These are phyloP conservation scores for Letharia columbiana DNA, from an alignment of 495 filamentous ascomycete genomes.

Conservation along the genomic window DNA sequence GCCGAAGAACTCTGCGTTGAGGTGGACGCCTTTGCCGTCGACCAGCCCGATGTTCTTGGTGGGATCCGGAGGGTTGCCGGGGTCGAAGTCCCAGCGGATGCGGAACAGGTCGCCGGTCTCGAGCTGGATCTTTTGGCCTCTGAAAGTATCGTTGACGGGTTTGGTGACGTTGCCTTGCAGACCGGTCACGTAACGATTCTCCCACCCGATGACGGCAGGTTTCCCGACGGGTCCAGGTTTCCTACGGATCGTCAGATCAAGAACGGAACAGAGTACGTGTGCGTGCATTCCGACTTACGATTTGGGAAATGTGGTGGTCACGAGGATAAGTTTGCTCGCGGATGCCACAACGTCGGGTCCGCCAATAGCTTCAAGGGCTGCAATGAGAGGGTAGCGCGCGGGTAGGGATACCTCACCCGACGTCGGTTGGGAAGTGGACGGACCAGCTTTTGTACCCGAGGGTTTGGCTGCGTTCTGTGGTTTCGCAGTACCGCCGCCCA, in stretches of 20 bases:
- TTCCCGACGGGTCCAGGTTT: background rate
- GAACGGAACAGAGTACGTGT: too few species aligned
- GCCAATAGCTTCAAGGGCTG: constrained; percentile 12
- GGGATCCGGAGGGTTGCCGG: background rate
- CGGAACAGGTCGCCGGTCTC: constrained; percentile 15
- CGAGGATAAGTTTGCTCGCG: constrained; percentile 7
- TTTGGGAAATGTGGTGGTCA: constrained; percentile 16
- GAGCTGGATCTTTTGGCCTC: constrained; percentile 10
- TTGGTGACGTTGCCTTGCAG: constrained; percentile 11
- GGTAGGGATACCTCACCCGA: constrained; percentile 7
- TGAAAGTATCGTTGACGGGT: constrained; percentile 2
- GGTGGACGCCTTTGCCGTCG: constrained; percentile 14
- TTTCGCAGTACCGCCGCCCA: background rate
- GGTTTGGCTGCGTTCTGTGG: background rate
- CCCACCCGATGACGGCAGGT: background rate
- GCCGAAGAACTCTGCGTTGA: constrained; percentile 21
- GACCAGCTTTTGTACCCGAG: background rate
- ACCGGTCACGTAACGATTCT: constrained; percentile 17
- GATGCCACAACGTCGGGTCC: constrained; percentile 7
- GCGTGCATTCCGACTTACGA: background rate
- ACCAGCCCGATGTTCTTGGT: background rate
- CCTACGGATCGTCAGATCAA: background rate
- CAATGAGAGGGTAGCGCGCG: constrained; percentile 7
- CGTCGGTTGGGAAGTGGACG: background rate
- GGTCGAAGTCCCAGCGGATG: constrained; percentile 20